These are phyloP conservation scores for Lecanicillium sp. DNA, from an alignment of 2,329 filamentous ascomycete genomes.

Conservation along the genomic window DNA sequence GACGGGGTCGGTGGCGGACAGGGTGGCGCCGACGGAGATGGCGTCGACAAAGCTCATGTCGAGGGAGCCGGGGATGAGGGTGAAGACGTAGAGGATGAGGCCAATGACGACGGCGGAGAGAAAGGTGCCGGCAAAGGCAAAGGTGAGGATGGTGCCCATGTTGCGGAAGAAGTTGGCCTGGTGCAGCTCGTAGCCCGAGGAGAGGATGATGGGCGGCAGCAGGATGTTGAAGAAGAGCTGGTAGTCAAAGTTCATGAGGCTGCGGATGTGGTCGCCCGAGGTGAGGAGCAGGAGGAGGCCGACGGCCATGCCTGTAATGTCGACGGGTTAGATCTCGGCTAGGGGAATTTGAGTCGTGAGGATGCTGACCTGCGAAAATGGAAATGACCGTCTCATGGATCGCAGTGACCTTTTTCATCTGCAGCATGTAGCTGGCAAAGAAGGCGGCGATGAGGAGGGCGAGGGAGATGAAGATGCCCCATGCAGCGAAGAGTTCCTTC, in stretches of 20 bases:
- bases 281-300: slow-evolving; percentile 80
- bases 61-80: slow-evolving; percentile 73
- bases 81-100: slow-evolving; percentile 81
- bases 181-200: slow-evolving; percentile 93
- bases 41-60: slow-evolving; percentile 90
- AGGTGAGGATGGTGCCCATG: slow-evolving; percentile 93
- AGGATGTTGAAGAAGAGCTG: slow-evolving; percentile 99
- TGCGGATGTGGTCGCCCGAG: slow-evolving; percentile 75
- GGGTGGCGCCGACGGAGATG: slow-evolving; percentile 89
- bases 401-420: slow-evolving; percentile 94
- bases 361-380: slow-evolving; percentile 75
- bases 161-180: slow-evolving; percentile 99
- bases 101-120: slow-evolving; percentile 94
- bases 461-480: slow-evolving; percentile 95
- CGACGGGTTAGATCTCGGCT: no score
- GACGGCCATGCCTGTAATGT: slow-evolving; percentile 75
- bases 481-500: slow-evolving; percentile 92
- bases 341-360: not conserved
- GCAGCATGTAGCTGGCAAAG: slow-evolving; percentile 93
- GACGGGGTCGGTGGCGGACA: slow-evolving; percentile 94
- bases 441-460: slow-evolving; percentile 88
- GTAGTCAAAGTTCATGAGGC: slow-evolving; percentile 93
- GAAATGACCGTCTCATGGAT: slow-evolving; percentile 97
- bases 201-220: slow-evolving; percentile 95
- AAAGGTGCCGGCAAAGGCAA: slow-evolving; percentile 95